phyloP scores from a whole-genome alignment of 148 eudicot genomes.

The Vaccinium myrtillus region DNA sequence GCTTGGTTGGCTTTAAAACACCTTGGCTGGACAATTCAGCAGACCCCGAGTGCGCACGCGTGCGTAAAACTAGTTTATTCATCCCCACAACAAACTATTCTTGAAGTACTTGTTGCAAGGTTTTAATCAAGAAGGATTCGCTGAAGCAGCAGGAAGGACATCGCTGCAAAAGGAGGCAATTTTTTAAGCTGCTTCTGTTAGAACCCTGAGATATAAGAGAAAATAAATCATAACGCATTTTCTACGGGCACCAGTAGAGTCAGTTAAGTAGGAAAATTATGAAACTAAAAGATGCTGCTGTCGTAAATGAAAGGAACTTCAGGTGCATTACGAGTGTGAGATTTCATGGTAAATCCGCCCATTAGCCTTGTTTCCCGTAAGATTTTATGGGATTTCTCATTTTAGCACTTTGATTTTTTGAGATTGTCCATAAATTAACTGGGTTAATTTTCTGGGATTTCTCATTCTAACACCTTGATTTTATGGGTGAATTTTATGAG shows the following conservation, averaged over 20 bases:
- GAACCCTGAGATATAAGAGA: constrained; percentile 42
- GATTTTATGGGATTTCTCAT: no score
- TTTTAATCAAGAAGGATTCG: constrained; percentile 44
- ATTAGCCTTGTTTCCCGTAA: no score
- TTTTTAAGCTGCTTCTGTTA: constrained; percentile 83
- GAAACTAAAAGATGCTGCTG: constrained; percentile 1
- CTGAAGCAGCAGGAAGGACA: constrained; percentile 92
- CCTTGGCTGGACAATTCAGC: background rate
- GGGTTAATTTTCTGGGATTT: no score
- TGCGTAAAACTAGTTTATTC: no score
- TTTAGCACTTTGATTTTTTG: no score
- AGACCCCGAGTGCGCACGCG: no score
- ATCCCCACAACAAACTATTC: no score
- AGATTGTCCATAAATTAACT: no score
- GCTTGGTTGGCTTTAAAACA: background rate
- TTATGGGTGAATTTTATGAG: no score
- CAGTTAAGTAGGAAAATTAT: background rate
- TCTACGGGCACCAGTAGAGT: background rate
- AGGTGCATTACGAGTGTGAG: background rate
- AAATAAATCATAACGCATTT: background rate
- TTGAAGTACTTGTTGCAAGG: background rate
- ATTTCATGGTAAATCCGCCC: background rate
- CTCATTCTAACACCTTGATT: no score
- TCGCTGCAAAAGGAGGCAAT: constrained; percentile 77
- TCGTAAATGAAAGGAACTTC: background rate